A percentile compares a stretch with the other conserved stretches of the same genome.
Evolutionary conservation across 345 rosid genomes (phyloP).

Genomic region (Rhodamnia rubescens): DNA sequence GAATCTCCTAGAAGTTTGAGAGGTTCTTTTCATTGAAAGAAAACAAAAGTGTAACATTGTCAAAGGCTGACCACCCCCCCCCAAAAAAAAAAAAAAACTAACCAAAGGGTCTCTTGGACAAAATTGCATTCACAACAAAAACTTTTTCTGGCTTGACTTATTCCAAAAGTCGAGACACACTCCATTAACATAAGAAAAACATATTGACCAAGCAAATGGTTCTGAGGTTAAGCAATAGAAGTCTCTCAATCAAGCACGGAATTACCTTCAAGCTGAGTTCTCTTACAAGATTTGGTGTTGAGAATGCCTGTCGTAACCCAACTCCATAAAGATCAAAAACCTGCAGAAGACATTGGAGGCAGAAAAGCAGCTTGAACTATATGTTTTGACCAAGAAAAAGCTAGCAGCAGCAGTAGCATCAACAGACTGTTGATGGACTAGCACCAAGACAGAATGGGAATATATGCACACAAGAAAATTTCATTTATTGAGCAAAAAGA

Average conservation of each 20-base stretch:
- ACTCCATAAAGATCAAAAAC: conserved; percentile 92
- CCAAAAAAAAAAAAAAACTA: not conserved
- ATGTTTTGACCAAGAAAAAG: not conserved
- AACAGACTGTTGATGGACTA: not conserved
- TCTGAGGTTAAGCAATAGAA: not conserved
- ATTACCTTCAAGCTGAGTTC: conserved; percentile 75
- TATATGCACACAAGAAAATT: not conserved
- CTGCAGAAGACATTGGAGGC: conserved; percentile 17
- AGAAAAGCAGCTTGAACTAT: not conserved
- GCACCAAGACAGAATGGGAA: not conserved
- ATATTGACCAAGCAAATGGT: not conserved
- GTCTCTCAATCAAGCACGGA: not conserved
- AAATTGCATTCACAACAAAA: not conserved
- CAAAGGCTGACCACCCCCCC: not conserved
- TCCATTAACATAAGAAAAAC: conserved; percentile 1
- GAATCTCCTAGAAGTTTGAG: not conserved
- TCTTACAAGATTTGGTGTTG: conserved; percentile 69
- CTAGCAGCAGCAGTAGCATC: not conserved
- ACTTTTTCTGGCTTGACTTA: not conserved
- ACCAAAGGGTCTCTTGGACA: not conserved
- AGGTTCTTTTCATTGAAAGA: not conserved
- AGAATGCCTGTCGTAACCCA: conserved; percentile 50
- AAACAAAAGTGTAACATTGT: not conserved
- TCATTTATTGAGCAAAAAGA: not conserved
- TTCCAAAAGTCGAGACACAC: not conserved